Evolutionary conservation across 2,329 filamentous ascomycete genomes (phyloP).

Genomic region (Fusarium phyllophilum): DNA sequence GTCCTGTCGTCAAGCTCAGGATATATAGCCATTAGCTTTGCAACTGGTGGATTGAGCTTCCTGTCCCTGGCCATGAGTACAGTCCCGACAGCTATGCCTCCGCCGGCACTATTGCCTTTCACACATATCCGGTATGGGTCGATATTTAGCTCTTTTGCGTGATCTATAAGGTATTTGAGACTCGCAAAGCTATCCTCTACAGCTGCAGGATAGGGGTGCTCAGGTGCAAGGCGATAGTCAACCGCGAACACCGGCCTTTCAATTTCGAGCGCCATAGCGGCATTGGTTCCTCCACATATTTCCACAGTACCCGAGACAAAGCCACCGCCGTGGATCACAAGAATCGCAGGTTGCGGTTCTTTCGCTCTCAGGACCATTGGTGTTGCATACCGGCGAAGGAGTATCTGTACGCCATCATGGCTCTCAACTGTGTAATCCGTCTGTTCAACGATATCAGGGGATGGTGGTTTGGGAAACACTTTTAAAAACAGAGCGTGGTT

Average conservation of each 20-base stretch:
- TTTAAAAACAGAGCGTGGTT: slow-evolving; percentile 12
- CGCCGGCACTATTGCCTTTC: slow-evolving; percentile 35
- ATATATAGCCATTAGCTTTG: slow-evolving; percentile 32
- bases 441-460: slow-evolving; percentile 9
- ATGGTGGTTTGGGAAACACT: slow-evolving; percentile 5
- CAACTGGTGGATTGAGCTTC: slow-evolving; percentile 20
- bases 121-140: slow-evolving; percentile 27
- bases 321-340: slow-evolving; percentile 33
- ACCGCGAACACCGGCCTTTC: slow-evolving; percentile 32
- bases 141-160: slow-evolving; percentile 30
- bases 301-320: slow-evolving; percentile 22
- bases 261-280: neutral
- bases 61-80: slow-evolving; percentile 32
- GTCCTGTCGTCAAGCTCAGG: slow-evolving; percentile 36
- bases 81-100: slow-evolving; percentile 15
- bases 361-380: slow-evolving; percentile 1
- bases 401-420: slow-evolving; percentile 19
- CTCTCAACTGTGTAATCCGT: slow-evolving; percentile 23
- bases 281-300: neutral
- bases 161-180: slow-evolving; percentile 20
- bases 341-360: slow-evolving; percentile 24
- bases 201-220: slow-evolving; percentile 21
- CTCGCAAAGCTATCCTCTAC: slow-evolving; percentile 35
- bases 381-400: slow-evolving; percentile 28
- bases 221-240: slow-evolving; percentile 37